Base-by-base conservation (phyloP, 148 eudicot species). In the Rheum nobile region DNA sequence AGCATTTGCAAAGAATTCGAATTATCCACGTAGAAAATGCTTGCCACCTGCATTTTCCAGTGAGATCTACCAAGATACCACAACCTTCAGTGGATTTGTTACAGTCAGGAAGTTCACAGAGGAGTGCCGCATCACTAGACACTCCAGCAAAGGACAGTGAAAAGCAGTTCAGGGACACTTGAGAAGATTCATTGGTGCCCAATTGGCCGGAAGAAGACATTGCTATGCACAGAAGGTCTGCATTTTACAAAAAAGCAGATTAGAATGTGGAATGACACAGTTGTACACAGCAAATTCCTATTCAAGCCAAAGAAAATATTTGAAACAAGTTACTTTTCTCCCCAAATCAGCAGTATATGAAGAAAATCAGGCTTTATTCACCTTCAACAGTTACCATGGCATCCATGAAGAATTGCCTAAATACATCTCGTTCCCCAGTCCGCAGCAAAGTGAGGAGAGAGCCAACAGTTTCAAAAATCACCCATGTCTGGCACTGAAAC, bases 391-490 rank as follows among this genome's bases (percentile, higher is more conserved):
- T 77, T 72, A 77, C 67, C 89, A 88, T 84, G 68, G 81, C 47
- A 79, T 95, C 98, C 75, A 82, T 75, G 71, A 95, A 91, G 82
- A 91, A 87, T 59, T 79, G 90, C 29, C 96, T 87, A 74, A 82
- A 95, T 8, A 89, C 90, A 88, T 90, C 92, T 59, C 84, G 89
- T 77, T 91, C 97, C 75, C 89, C 93, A 14, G 86, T 85, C 21
- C 93, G 96, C 22, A 95, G 90, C 86, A 91, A 84, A 34, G 90
- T 85, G 63, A 95, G 79, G 78, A 95, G 96, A 57, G 89, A 86
- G 47, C 91, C 96, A 55, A 90, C 85, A 71, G 96, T 85, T 78
- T 91, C 97, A 79, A 85, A 81, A 74, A 90, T 87, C 72, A 86
- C 86, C 69, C 96, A 76, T 87, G 90, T 67, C 89, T 82, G 34